These are phyloP conservation scores for Yamadazyma blattariae DNA, from an alignment of 1,139 yeast genomes.

Conservation along the genomic window DNA sequence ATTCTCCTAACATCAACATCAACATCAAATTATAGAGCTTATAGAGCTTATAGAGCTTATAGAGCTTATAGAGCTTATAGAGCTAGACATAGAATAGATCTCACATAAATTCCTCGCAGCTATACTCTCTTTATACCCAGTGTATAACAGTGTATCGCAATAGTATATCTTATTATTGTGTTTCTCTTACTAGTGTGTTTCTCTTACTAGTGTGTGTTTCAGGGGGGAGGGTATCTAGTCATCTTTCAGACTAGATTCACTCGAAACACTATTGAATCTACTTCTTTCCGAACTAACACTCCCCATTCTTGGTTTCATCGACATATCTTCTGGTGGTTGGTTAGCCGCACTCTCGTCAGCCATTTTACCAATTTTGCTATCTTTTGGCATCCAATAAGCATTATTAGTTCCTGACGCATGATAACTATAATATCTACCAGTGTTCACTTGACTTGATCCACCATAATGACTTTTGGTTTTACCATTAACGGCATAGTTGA, in stretches of 20 bases:
- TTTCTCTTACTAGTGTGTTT: no score
- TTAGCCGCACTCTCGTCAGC: no score
- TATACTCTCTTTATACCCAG: no score
- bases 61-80: no score
- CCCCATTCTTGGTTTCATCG: slow-evolving; percentile 18
- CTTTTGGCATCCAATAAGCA: slow-evolving; percentile 38
- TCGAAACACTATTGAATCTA: slow-evolving; percentile 16
- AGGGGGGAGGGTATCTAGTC: no score
- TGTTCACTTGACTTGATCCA: slow-evolving; percentile 31
- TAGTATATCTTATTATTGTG: no score
- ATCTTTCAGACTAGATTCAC: slow-evolving; percentile 8
- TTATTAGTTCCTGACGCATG: slow-evolving; percentile 37
- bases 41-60: neutral
- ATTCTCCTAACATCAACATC: neutral
- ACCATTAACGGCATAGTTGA: slow-evolving; percentile 31
- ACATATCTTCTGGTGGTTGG: neutral
- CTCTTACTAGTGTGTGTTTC: no score
- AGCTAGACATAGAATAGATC: no score
- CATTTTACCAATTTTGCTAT: slow-evolving; percentile 7
- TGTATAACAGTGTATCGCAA: no score
- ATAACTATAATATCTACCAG: slow-evolving; percentile 38
- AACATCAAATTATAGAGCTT: no score
- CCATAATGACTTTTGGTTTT: slow-evolving; percentile 33
- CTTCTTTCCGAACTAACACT: slow-evolving; percentile 18
- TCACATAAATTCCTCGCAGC: no score